A percentile compares a stretch with the other conserved stretches of the same genome.
Evolutionary conservation across 2,329 filamentous ascomycete genomes (phyloP).

Genomic region (Elsinoe arachidis): DNA sequence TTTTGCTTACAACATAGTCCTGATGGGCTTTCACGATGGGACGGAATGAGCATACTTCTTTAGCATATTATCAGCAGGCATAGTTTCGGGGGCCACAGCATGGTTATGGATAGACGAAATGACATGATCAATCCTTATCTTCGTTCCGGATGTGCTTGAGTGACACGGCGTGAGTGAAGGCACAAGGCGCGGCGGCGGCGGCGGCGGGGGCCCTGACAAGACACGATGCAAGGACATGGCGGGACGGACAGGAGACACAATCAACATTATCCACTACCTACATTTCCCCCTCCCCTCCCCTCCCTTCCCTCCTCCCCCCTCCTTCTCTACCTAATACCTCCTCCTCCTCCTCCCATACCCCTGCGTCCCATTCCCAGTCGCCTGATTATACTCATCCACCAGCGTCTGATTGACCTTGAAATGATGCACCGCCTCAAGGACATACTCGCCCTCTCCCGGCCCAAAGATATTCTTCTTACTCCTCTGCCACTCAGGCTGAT

Average conservation of each 20-base stretch:
- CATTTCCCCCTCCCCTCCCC: too few species aligned
- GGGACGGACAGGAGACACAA: neutral
- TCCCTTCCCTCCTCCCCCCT: neutral
- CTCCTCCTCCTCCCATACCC: neutral
- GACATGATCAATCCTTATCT: too few species aligned
- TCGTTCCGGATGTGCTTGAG: too few species aligned
- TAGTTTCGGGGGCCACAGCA: neutral
- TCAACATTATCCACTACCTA: constrained; percentile 2
- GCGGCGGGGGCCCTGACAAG: too few species aligned
- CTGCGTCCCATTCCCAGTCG: neutral
- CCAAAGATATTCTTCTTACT: constrained; percentile 43
- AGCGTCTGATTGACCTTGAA: constrained; percentile 31
- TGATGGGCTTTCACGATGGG: neutral
- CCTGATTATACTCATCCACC: constrained; percentile 1
- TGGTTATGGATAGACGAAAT: too few species aligned
- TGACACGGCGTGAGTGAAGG: too few species aligned
- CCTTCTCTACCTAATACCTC: neutral
- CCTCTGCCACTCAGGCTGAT: constrained; percentile 80
- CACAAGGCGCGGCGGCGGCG: too few species aligned
- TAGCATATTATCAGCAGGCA: neutral
- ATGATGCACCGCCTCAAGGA: constrained; percentile 37
- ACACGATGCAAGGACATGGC: neutral
- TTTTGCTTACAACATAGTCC: neutral
- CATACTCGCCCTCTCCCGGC: constrained; percentile 35
- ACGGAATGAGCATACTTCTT: neutral